Evolutionary conservation across 441 rosid genomes (phyloP).

Genomic region (Isatis lusitanica): DNA sequence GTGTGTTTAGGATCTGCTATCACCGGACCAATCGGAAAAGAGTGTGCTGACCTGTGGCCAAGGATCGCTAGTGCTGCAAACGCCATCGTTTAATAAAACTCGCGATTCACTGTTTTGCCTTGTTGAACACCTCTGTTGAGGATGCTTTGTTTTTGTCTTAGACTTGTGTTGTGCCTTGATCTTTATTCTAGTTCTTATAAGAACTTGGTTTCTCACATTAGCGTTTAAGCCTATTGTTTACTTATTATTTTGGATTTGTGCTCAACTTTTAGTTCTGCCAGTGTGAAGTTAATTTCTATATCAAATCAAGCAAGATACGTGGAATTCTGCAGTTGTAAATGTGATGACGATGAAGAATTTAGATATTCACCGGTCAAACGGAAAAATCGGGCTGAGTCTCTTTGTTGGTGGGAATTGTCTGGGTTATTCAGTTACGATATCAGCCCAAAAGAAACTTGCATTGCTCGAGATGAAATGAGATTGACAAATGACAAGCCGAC

Average conservation of each 20-base stretch:
- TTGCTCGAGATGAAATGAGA: not conserved
- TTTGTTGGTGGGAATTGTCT: not conserved
- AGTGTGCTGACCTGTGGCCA: constrained; percentile 38
- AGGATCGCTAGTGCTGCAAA: constrained; percentile 38
- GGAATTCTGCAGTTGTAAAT: not conserved
- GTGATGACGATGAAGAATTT: no score
- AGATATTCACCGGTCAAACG: not conserved
- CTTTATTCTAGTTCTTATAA: constrained; percentile 1
- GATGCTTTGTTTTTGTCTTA: constrained; percentile 22
- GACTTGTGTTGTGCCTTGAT: not conserved
- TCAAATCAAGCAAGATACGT: not conserved
- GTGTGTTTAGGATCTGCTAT: constrained; percentile 38
- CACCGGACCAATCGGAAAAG: constrained; percentile 38
- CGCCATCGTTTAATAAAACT: constrained; percentile 22
- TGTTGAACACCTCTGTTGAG: not conserved
- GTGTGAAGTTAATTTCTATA: not conserved
- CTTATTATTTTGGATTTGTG: not conserved
- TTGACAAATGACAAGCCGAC: not conserved
- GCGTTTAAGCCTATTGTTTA: not conserved
- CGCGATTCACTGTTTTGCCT: no score
- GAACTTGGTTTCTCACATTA: not conserved
- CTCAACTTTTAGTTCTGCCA: not conserved
- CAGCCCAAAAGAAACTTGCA: not conserved
- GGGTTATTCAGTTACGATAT: not conserved
- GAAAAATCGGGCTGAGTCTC: not conserved